Percentiles rank a stretch among this genome's conserved stretches.
These are phyloP conservation scores for Eucalyptus camaldulensis DNA, from an alignment of 345 rosid species.

Conservation along the genomic window DNA sequence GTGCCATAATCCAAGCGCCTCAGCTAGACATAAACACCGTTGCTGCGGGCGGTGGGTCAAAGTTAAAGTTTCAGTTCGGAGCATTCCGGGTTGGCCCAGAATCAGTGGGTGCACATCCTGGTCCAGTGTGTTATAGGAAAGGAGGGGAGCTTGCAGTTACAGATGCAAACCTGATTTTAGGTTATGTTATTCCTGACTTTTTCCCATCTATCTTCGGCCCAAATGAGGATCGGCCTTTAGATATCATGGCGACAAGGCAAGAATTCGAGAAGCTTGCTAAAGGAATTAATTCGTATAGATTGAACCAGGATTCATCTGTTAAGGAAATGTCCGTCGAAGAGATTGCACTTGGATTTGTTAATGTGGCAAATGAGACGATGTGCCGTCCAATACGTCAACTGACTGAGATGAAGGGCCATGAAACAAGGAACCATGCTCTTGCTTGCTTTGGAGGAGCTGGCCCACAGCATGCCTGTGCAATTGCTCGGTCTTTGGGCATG, in stretches of 20 bases:
- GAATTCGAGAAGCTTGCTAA: constrained; percentile 67
- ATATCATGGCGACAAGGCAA: constrained; percentile 57
- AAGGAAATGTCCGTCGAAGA: constrained; percentile 86
- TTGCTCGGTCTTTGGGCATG: constrained; percentile 92
- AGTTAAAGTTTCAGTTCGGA: constrained; percentile 83
- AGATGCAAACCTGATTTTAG: constrained; percentile 85
- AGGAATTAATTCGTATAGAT: constrained; percentile 67
- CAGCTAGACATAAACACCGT: constrained; percentile 96
- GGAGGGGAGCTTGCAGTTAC: constrained; percentile 92
- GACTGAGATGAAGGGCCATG: constrained; percentile 98
- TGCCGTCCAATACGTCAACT: constrained; percentile 92
- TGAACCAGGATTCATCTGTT: constrained; percentile 59
- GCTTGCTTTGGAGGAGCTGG: constrained; percentile 99
- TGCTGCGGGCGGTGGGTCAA: constrained; percentile 99
- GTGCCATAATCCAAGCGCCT: constrained; percentile 94
- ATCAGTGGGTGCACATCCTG: constrained; percentile 97
- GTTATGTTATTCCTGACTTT: constrained; percentile 84
- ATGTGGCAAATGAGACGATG: constrained; percentile 98
- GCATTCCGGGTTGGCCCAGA: constrained; percentile 93
- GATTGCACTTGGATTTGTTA: constrained; percentile 80
- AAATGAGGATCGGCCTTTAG: constrained; percentile 71
- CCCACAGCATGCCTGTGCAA: constrained; percentile 97
- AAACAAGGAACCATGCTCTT: constrained; percentile 86
- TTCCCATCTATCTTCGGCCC: constrained; percentile 95
- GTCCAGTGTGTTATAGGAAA: constrained; percentile 93